Conservation (phyloP, 805 yeast species). For the Lipomyces lipofer region DNA sequence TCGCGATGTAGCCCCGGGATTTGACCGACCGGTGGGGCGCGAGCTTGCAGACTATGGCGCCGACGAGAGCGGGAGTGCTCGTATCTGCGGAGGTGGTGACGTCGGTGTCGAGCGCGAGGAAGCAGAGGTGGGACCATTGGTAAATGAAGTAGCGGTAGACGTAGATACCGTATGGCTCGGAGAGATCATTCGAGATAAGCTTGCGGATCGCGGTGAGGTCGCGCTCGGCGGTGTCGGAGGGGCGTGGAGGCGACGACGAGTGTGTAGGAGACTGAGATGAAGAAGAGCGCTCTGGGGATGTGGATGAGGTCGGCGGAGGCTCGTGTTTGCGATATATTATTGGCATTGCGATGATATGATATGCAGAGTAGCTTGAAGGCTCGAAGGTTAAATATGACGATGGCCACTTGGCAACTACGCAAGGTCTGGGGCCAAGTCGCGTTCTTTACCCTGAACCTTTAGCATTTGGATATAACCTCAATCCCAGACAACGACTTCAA, state of each 20-base stretch:
- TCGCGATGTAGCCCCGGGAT: conserved; percentile 89
- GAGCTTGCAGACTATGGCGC: conserved; percentile 79
- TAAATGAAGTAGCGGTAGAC: conserved; percentile 88
- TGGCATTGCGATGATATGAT: too few relatives aligned
- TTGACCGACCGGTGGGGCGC: conserved; percentile 75
- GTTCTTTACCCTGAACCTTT: too few relatives aligned
- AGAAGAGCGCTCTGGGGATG: background rate
- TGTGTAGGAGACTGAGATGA: background rate
- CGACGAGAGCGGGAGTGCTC: conserved; percentile 40
- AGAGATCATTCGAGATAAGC: conserved; percentile 69
- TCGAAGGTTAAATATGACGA: too few relatives aligned
- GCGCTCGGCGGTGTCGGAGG: conserved; percentile 30
- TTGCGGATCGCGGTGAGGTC: conserved; percentile 41
- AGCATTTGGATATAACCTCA: too few relatives aligned
- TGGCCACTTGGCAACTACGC: too few relatives aligned
- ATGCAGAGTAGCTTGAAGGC: too few relatives aligned
- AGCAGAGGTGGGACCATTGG: conserved; percentile 86
- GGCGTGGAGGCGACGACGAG: background rate
- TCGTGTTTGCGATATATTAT: conserved; percentile 12
- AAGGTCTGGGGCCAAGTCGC: too few relatives aligned
- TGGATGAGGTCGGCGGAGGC: conserved; percentile 4
- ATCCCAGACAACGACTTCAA: too few relatives aligned
- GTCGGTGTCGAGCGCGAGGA: conserved; percentile 44
- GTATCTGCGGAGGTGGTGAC: conserved; percentile 31
- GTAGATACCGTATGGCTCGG: conserved; percentile 92